phyloP scores from a whole-genome alignment of 768 basidiomycete genomes.

The Boletus speciosus region DNA sequence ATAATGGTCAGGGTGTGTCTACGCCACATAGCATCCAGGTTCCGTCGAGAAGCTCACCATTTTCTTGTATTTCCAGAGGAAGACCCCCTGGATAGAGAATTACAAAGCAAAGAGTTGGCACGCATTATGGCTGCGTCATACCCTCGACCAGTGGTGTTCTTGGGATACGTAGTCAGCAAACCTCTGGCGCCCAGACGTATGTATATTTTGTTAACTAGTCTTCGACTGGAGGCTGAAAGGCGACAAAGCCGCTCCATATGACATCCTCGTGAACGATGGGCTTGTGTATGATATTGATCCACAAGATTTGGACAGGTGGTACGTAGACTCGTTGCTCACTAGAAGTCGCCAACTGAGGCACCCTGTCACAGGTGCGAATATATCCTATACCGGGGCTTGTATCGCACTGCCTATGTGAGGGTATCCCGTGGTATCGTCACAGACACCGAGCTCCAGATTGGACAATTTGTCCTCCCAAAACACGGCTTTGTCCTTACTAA shows the following conservation, averaged over 20 bases:
- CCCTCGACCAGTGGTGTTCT: slow-evolving; percentile 72
- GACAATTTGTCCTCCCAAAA: slow-evolving; percentile 74
- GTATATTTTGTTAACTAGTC: slow-evolving; percentile 24
- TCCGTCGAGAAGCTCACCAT: not conserved
- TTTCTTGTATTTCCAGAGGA: slow-evolving; percentile 54
- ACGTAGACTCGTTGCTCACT: slow-evolving; percentile 8
- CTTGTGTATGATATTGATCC: slow-evolving; percentile 75
- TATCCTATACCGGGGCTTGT: slow-evolving; percentile 77
- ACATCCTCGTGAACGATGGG: slow-evolving; percentile 74
- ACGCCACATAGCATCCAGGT: not conserved
- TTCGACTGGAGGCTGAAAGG: slow-evolving; percentile 7
- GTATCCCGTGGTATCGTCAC: slow-evolving; percentile 81
- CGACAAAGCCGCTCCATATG: slow-evolving; percentile 65
- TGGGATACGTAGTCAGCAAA: slow-evolving; percentile 77
- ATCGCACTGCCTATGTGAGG: slow-evolving; percentile 78
- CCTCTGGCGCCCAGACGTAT: slow-evolving; percentile 61
- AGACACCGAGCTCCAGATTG: slow-evolving; percentile 88
- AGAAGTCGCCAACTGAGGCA: not conserved
- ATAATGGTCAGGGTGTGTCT: slow-evolving; percentile 83
- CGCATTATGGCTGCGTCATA: slow-evolving; percentile 70
- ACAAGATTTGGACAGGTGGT: slow-evolving; percentile 72
- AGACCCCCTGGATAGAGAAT: slow-evolving; percentile 81
- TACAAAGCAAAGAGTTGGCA: slow-evolving; percentile 79
- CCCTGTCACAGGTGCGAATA: slow-evolving; percentile 73
- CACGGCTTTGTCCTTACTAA: slow-evolving; percentile 52